phyloP scores from a whole-genome alignment of 495 filamentous ascomycete species.

The Penicillium pulvis region DNA sequence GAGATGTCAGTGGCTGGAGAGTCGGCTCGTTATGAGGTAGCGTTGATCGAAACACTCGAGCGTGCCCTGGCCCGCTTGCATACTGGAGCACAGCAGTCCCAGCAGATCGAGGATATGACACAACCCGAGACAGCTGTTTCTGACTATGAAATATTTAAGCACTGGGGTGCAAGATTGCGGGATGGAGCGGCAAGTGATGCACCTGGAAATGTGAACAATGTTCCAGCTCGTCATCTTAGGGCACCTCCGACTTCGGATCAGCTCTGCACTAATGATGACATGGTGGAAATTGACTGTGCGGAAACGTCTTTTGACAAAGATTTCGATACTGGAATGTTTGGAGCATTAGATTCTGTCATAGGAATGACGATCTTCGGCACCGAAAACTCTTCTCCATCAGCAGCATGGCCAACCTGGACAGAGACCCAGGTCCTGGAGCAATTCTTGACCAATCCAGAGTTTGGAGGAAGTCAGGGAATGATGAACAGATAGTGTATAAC shows the following conservation, averaged over 20 bases:
- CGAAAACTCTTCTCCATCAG: slow-evolving; percentile 16
- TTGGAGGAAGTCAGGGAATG: neutral
- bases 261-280: neutral
- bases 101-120: neutral
- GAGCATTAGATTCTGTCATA: slow-evolving; percentile 17
- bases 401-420: slow-evolving; percentile 27
- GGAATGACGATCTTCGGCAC: slow-evolving; percentile 22
- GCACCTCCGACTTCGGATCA: neutral
- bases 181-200: neutral
- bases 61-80: slow-evolving; percentile 28
- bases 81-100: slow-evolving; percentile 7
- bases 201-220: neutral
- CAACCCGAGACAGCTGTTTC: slow-evolving; percentile 4
- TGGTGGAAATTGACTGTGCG: neutral
- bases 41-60: slow-evolving; percentile 37
- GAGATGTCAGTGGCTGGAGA: slow-evolving; percentile 38
- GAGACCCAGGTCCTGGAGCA: slow-evolving; percentile 28
- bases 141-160: slow-evolving; percentile 31
- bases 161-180: slow-evolving; percentile 28
- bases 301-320: neutral
- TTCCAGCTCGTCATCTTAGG: neutral
- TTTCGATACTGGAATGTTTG: slow-evolving; percentile 8
- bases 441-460: slow-evolving; percentile 19
- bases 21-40: slow-evolving; percentile 37
- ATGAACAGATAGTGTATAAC: slow-evolving; percentile 5